These are phyloP conservation scores for Fallopia convolvulus DNA, from an alignment of 148 eudicot species.

Conservation along the genomic window DNA sequence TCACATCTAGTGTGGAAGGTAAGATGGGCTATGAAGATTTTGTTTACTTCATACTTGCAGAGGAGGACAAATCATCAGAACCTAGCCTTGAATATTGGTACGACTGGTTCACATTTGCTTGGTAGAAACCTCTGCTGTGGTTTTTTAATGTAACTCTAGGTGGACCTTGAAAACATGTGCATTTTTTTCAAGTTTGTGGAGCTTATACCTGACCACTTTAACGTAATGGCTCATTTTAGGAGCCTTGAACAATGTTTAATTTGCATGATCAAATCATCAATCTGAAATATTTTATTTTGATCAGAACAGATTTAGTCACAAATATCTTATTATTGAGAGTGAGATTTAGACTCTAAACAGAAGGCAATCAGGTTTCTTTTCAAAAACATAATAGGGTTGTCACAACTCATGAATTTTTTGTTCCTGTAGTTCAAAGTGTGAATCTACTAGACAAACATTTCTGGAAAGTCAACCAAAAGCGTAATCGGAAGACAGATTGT, in stretches of 20 bases:
- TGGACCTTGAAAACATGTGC: neutral
- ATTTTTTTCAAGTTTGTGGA: neutral
- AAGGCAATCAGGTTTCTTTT: neutral
- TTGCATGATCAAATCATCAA: neutral
- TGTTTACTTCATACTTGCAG: slow-evolving; percentile 89
- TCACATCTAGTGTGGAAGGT: slow-evolving; percentile 82
- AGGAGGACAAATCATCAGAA: slow-evolving; percentile 96
- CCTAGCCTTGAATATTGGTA: slow-evolving; percentile 97
- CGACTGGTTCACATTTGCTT: slow-evolving; percentile 9
- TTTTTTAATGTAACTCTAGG: neutral
- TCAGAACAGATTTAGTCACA: neutral
- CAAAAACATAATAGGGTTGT: neutral
- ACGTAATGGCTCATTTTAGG: neutral
- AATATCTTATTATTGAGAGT: neutral
- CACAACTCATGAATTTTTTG: neutral
- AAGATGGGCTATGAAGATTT: slow-evolving; percentile 99
- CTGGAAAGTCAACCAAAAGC: neutral
- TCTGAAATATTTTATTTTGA: neutral
- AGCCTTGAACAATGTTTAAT: neutral
- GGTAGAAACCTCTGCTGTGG: neutral
- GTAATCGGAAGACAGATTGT: neutral
- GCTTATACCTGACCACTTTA: neutral
- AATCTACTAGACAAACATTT: neutral
- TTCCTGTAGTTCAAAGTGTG: neutral
- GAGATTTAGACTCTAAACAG: neutral